Percentiles rank a stretch among this genome's conserved stretches.
Conservation (phyloP, 192 early-diverging fungal genomes). For the Pilobolus umbonatus region DNA sequence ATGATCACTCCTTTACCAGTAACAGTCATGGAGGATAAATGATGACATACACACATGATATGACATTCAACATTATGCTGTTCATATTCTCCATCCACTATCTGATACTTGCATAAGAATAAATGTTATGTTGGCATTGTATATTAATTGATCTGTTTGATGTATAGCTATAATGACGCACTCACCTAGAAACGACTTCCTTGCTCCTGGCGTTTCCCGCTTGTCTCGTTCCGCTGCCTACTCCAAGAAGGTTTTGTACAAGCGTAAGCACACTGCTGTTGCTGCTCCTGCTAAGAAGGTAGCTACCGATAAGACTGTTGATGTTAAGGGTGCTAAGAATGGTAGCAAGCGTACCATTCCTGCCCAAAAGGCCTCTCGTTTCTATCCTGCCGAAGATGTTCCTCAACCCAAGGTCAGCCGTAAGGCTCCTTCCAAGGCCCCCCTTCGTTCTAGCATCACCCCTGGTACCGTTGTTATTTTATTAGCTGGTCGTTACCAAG, state of each 20-base stretch:
- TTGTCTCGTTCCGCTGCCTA: constrained; percentile 79
- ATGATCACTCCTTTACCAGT: too few species aligned
- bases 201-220: constrained; percentile 82
- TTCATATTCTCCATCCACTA: background rate
- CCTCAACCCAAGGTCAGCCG: constrained; percentile 72
- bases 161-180: constrained; percentile 51
- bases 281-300: constrained; percentile 44
- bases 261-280: constrained; percentile 70
- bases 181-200: constrained; percentile 72
- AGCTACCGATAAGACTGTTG: constrained; percentile 59
- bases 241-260: constrained; percentile 87
- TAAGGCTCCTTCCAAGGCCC: constrained; percentile 65
- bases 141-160: background rate
- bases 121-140: background rate
- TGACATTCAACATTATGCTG: background rate
- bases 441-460: constrained; percentile 89
- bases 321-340: constrained; percentile 82
- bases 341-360: constrained; percentile 64
- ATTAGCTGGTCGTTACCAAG: constrained; percentile 92
- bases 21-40: background rate
- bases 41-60: background rate
- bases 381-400: constrained; percentile 85
- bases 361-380: constrained; percentile 64
- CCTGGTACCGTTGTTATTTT: constrained; percentile 98
- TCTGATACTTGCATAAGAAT: background rate